Evolutionary conservation across 148 eudicot species (phyloP).

Genomic region (Beta vulgaris): DNA sequence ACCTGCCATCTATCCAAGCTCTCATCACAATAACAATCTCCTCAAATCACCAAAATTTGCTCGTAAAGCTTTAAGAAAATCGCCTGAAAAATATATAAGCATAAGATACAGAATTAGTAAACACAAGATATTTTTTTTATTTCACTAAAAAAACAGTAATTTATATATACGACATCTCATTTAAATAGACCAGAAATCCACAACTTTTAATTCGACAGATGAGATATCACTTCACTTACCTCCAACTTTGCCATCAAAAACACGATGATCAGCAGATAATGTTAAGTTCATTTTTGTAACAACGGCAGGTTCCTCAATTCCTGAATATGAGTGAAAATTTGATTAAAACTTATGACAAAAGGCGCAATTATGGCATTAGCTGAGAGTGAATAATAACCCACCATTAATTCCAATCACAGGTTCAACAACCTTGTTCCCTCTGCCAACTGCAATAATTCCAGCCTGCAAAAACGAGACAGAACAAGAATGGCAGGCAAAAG

Average conservation of each 20-base stretch:
- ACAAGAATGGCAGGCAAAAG: not conserved
- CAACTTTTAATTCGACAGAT: not conserved
- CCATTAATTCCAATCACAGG: conserved; percentile 72
- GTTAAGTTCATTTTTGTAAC: conserved; percentile 87
- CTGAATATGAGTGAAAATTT: conserved; percentile 33
- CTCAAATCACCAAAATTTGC: conserved; percentile 68
- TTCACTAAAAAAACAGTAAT: too few species aligned
- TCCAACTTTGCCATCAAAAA: conserved; percentile 92
- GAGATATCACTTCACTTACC: conserved; percentile 41
- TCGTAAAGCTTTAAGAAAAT: conserved; percentile 55
- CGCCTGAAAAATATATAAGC: conserved; percentile 44
- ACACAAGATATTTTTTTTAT: too few species aligned
- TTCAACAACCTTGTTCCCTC: conserved; percentile 85
- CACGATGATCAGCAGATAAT: conserved; percentile 95
- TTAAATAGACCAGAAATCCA: not conserved
- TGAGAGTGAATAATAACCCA: conserved; percentile 25
- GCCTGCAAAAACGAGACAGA: conserved; percentile 42
- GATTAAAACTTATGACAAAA: not conserved
- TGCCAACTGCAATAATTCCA: conserved; percentile 95
- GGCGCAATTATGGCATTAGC: not conserved
- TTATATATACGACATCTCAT: not conserved
- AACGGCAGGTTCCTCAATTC: conserved; percentile 62
- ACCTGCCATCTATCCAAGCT: not conserved
- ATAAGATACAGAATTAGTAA: not conserved
- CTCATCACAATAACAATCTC: conserved; percentile 55